Base-by-base conservation (phyloP, 169 alveolate species). In the Fabrea salina region DNA sequence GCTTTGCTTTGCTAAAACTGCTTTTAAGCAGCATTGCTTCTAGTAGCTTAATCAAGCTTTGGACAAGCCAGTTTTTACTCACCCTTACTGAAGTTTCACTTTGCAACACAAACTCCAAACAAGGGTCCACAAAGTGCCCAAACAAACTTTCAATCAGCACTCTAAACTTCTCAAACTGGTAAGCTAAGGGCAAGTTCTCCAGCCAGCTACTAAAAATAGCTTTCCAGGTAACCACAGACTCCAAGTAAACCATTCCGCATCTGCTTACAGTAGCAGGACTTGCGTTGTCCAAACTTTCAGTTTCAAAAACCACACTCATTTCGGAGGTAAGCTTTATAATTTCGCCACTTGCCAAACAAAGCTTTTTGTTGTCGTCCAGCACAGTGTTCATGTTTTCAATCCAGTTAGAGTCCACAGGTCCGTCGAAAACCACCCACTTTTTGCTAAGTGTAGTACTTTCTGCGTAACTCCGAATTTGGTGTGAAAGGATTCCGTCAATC, bases 391-490 rank as follows among this genome's bases (percentile, higher is more conserved):
- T 92, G 81, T 89, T 92, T 84, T 94, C 97, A 79, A 94, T 92
- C 97, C 97, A 94, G 77, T 91, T 89, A 4, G 96, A 93, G 85
- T 94, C 97, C 6, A 94, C 97, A 32, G 97, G 97, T 4, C 97
- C 97, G 85, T 94, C 97, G 61, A 94, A 89, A 22, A 94, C 85
- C 57, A 94, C 85, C 96, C 97, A 94, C 70, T 94, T 92, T 64
- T 86, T 70, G 37, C 83, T 92, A 49, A 91, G 89, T 57, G 87
- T 84, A 30, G 89, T 87, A 16, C 89, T 70, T 44, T 92, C 95
- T 30, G 95, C 91, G 67, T 91, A 89, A 53, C 84, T 88, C 66
- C 93, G 86, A 87, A 94, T 92, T 59, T 84, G 86, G 16, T 88
- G 89, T 25, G 95, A 94, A 1, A 94, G 82, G 25, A 94, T 92